phyloP scores from a whole-genome alignment of 805 yeast genomes.

The Zygosaccharomyces kombuchaensis region DNA sequence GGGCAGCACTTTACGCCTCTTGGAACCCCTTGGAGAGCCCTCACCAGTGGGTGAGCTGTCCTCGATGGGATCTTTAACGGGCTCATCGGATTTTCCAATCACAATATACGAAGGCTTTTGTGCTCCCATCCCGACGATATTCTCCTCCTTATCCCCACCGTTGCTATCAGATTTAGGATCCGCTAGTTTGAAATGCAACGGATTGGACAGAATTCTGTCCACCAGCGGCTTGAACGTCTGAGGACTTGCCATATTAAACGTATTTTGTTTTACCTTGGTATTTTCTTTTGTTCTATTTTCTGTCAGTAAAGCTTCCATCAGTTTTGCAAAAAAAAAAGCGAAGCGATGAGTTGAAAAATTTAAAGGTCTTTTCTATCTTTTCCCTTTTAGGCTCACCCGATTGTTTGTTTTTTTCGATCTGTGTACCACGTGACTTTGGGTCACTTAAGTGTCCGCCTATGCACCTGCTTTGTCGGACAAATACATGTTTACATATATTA shows the following conservation, averaged over 20 bases:
- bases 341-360: not conserved
- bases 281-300: not conserved
- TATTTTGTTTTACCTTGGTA: not conserved
- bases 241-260: constrained; percentile 24
- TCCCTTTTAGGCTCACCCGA: not conserved
- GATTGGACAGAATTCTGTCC: constrained; percentile 57
- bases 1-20: constrained; percentile 54
- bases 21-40: constrained; percentile 52
- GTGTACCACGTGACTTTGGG: not conserved
- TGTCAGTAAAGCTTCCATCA: not conserved
- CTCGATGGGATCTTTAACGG: not conserved
- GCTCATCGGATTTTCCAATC: constrained; percentile 25
- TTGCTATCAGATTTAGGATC: constrained; percentile 5
- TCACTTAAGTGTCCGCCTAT: not conserved
- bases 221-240: constrained; percentile 46
- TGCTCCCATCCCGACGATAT: constrained; percentile 44
- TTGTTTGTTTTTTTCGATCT: not conserved
- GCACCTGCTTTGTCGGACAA: too few relatives aligned
- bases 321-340: not conserved
- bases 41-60: not conserved
- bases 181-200: constrained; percentile 53
- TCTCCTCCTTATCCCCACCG: constrained; percentile 39
- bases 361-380: not conserved
- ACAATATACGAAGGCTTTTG: constrained; percentile 50
- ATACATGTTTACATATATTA: too few relatives aligned